Base-by-base conservation (phyloP, 805 yeast species). In the Metschnikowia vanudenii region DNA sequence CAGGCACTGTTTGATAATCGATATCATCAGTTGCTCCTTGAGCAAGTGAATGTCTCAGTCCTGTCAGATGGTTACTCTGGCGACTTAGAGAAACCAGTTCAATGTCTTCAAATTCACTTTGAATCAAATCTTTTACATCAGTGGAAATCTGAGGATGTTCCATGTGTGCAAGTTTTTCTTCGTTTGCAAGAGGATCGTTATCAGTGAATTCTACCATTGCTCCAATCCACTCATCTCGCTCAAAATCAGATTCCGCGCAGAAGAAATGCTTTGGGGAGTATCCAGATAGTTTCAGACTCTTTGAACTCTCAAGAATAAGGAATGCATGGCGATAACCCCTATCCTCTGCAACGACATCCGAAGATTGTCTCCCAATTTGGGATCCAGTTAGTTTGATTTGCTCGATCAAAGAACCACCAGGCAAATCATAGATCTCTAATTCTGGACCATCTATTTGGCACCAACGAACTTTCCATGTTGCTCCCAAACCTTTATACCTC, bases 201-300 rank as follows among this genome's bases (percentile, higher is more conserved):
- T 67, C 69, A 22, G 62, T 61, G 40, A 59, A 62, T 41, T 69
- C 73, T 11, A 73, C 62, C 56, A 73, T 61, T 1, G 62, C 54
- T 18, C 77, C 73, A 8, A 86, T 78, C 94, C 95, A 87, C 9
- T 68, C 68, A 56, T 85, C 91, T 46, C 92, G 75, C 58, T 89
- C 96, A 22, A 73, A 76, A 37, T 85, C 85, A 8, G 85, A 81
- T 61, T 90, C 96, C 2, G 94, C 85, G 63, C 95, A 88, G 43
- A 89, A 76, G 41, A 79, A 75, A 57, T 84, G 88, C 52, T 75
- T 81, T 1, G 79, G 77, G 24, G 52, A 57, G 24, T 22, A 22
- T 6, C 68, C 54, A 34, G 70, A 52, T 46, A 67, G 47, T 55
- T 68, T 58, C 41, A 57, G 56, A 37, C 64, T 52, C 42, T 67